These are phyloP conservation scores for Chytridiales sp. DNA, from an alignment of 371 early-diverging fungal genomes.

Conservation along the genomic window DNA sequence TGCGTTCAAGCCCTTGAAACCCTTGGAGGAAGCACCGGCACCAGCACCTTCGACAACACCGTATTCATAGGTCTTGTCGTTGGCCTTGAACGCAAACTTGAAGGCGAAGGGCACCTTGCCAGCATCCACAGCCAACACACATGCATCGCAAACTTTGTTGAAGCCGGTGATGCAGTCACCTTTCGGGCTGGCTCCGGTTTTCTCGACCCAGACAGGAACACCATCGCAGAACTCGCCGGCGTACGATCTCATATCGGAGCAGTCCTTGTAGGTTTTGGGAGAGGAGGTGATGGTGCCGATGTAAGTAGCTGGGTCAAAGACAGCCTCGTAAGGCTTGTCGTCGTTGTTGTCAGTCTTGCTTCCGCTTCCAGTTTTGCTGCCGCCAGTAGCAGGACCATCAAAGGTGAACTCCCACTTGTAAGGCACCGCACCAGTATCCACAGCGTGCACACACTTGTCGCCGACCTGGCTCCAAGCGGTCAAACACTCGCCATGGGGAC, in stretches of 20 bases:
- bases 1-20: too few species aligned
- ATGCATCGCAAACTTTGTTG: neutral
- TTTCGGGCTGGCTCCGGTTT: neutral
- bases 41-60: too few species aligned
- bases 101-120: neutral
- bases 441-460: neutral
- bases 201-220: neutral
- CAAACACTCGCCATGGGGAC: neutral
- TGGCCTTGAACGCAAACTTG: neutral
- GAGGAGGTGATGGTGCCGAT: too few species aligned
- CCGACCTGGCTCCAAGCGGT: neutral
- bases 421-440: neutral
- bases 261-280: neutral
- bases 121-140: neutral
- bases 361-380: too few species aligned
- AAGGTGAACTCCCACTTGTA: too few species aligned
- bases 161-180: neutral
- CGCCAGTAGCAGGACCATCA: too few species aligned
- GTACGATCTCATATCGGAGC: neutral
- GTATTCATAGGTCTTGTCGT: too few species aligned
- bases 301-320: too few species aligned
- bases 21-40: too few species aligned
- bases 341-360: too few species aligned
- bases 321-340: too few species aligned
- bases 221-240: neutral